phyloP scores from a whole-genome alignment of 306 rosid species.

The Dicorynia guianensis region DNA sequence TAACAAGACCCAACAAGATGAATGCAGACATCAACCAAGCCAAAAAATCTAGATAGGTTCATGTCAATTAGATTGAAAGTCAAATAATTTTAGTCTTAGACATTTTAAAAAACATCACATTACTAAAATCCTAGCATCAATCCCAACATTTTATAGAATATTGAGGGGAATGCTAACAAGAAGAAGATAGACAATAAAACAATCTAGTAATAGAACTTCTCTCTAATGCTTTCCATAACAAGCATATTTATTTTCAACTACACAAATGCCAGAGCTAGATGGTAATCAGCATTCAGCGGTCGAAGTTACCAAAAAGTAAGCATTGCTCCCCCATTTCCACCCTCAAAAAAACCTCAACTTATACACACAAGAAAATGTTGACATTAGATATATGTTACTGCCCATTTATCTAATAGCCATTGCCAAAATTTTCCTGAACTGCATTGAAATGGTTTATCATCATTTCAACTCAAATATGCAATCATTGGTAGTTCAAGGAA shows the following conservation, averaged over 20 bases:
- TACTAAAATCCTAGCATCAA: constrained; percentile 5
- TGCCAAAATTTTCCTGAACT: not conserved
- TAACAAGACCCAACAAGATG: constrained; percentile 2
- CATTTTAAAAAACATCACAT: not conserved
- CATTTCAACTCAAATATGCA: constrained; percentile 17
- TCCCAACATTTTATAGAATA: not conserved
- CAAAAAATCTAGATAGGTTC: not conserved
- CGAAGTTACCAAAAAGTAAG: not conserved
- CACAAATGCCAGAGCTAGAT: constrained; percentile 25
- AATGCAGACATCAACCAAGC: not conserved
- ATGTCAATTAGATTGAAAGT: not conserved
- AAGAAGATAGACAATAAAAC: not conserved
- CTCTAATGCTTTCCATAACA: not conserved
- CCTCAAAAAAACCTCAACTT: not conserved
- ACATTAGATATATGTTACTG: not conserved
- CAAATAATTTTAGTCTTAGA: not conserved
- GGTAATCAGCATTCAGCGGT: not conserved
- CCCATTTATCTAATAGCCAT: not conserved
- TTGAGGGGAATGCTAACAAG: not conserved
- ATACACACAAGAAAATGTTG: not conserved
- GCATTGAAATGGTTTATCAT: constrained; percentile 1
- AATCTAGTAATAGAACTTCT: not conserved
- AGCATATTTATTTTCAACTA: constrained; percentile 12
- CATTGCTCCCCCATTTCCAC: not conserved
- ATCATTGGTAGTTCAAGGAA: not conserved